Conservation (phyloP, 2,329 filamentous ascomycete species). For the Xylaria sp. region DNA sequence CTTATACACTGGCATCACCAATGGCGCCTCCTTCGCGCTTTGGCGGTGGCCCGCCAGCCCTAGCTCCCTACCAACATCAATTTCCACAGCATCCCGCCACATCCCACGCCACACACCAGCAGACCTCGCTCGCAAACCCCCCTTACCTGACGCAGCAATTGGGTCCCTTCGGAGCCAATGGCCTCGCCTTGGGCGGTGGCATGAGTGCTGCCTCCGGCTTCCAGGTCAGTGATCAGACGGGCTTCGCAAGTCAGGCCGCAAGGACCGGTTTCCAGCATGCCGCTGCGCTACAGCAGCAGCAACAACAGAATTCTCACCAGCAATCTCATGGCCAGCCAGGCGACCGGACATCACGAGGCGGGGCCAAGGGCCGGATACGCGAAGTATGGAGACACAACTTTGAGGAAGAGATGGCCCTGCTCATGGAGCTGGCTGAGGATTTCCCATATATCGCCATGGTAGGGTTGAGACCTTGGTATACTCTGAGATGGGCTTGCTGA, state of each 20-base stretch:
- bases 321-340: constrained; percentile 48
- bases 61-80: constrained; percentile 61
- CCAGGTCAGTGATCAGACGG: constrained; percentile 71
- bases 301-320: constrained; percentile 59
- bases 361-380: constrained; percentile 81
- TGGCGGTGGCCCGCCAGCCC: constrained; percentile 57
- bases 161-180: constrained; percentile 72
- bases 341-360: constrained; percentile 54
- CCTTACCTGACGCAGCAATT: constrained; percentile 76
- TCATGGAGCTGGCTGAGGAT: constrained; percentile 85
- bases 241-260: constrained; percentile 86
- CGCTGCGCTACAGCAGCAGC: constrained; percentile 60
- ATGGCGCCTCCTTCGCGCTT: constrained; percentile 58
- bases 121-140: constrained; percentile 71
- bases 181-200: constrained; percentile 67
- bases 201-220: constrained; percentile 61
- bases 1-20: constrained; percentile 34
- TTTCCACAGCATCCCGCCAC: constrained; percentile 66
- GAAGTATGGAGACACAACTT: constrained; percentile 97
- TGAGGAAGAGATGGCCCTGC: constrained; percentile 85
- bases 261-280: constrained; percentile 88
- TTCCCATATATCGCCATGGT: constrained; percentile 99
- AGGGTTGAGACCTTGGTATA: constrained; percentile 51
- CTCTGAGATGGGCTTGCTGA: constrained; percentile 38
- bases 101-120: constrained; percentile 58